Evolutionary conservation across 2,329 filamentous ascomycete genomes (phyloP), one percentile per base, ranked within the genome.

Genomic region (Rutstroemia sp.): DNA sequence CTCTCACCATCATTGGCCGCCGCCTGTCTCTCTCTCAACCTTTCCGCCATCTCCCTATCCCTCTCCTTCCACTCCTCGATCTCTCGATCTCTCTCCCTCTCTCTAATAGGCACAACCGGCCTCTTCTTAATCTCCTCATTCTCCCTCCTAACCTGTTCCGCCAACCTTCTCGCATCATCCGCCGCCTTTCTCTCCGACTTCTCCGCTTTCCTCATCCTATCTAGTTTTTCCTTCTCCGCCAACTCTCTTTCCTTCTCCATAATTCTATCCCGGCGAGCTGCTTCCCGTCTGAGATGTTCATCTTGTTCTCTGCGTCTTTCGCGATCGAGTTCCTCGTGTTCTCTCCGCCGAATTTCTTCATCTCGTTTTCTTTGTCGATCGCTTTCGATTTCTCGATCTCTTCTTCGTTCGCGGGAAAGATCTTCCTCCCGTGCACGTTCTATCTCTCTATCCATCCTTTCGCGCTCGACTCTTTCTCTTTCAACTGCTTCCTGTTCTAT

Each of bases 111-210:
- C 14, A 68, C 60, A 2, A 57, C 61, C 21, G 67, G 66, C 21
- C 67, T 53, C 6, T 61, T 59, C 27, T 59, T 54, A 38, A 70
- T 70, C 9, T 65, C 67, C 12, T 65, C 65, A 48, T 70, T 62
- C 10, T 67, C 65, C n/a, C 42, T 58, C 16, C 21, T 54, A 4
- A 66, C 9, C 56, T 56, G 42, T 62, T 62, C 23, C 52, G 61
- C 25, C 58, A 59, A 44, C 39, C 57, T 52, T 6, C 38, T 54
- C 0, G 49, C 54, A 38, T 56, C 47, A 27, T 60, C 59, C 6
- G 51, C 54, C 1, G 54, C 51, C 27, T 63, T 57, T 1, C 46
- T 19, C 19, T 56, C 57, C 0, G 42, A 30, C n/a, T 52, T 59
- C 14, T 60, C 58, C 0, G 27, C 41, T 23, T 57, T 59, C 4